Conservation (phyloP, 2,329 filamentous ascomycete genomes). For the Leptographium flavum region DNA sequence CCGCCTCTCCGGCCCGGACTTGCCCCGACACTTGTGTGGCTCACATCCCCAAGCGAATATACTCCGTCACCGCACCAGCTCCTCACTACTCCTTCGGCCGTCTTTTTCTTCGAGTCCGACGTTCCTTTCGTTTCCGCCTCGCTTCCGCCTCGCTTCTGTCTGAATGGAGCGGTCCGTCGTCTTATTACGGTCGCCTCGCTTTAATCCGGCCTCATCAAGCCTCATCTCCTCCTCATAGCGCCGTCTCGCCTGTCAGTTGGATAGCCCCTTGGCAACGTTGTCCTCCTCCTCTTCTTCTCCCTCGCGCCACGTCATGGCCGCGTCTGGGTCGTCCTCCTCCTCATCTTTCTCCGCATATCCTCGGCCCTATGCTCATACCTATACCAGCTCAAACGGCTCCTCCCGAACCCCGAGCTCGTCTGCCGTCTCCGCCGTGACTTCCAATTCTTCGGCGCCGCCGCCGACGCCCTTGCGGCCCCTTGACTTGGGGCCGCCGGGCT, state of each 20-base stretch:
- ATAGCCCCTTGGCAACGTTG: background rate
- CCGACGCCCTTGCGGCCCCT: slow-evolving; percentile 26
- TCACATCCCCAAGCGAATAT: too few relatives aligned
- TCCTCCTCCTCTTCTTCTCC: background rate
- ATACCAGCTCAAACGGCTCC: slow-evolving; percentile 28
- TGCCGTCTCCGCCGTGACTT: slow-evolving; percentile 27
- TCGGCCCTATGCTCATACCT: slow-evolving; percentile 25
- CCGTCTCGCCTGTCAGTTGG: background rate
- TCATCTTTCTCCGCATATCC: slow-evolving; percentile 29
- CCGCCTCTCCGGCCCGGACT: too few relatives aligned
- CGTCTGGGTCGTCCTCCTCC: slow-evolving; percentile 27
- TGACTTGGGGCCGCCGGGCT: slow-evolving; percentile 37
- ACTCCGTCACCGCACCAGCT: too few relatives aligned
- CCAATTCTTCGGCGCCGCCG: slow-evolving; percentile 24
- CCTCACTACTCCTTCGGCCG: background rate
- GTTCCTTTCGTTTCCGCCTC: background rate
- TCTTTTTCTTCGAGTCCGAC: background rate
- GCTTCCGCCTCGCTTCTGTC: background rate
- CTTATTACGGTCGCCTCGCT: background rate
- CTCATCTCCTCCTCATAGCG: background rate
- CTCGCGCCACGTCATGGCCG: slow-evolving; percentile 12
- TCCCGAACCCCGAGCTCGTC: slow-evolving; percentile 31
- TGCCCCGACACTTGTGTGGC: too few relatives aligned
- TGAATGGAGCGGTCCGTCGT: slow-evolving; percentile 3
- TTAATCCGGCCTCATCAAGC: background rate